Evolutionary conservation across 345 rosid genomes (phyloP).

Genomic region (Raphanus raphanistrum): DNA sequence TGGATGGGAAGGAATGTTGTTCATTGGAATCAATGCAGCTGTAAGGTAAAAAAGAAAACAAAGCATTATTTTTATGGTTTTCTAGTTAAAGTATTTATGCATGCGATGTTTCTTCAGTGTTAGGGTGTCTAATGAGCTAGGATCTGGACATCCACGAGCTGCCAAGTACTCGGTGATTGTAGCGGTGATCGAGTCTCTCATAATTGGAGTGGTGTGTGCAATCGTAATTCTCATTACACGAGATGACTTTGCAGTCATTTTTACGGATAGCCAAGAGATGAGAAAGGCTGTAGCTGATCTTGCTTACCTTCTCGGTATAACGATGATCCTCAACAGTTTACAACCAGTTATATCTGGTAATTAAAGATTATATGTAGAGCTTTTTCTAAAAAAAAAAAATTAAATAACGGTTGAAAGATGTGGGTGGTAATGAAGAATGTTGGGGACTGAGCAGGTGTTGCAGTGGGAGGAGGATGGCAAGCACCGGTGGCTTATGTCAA

Average conservation of each 20-base stretch:
- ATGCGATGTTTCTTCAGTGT: conserved; percentile 46
- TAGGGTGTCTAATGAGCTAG: conserved; percentile 86
- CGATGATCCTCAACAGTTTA: conserved; percentile 78
- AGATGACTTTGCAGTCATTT: conserved; percentile 67
- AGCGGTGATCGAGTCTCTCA: conserved; percentile 58
- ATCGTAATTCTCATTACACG: conserved; percentile 48
- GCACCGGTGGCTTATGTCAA: conserved; percentile 84
- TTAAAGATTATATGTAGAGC: background rate
- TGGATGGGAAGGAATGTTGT: conserved; percentile 98
- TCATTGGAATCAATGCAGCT: conserved; percentile 90
- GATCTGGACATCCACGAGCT: conserved; percentile 85
- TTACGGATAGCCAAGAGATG: conserved; percentile 62
- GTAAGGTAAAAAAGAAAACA: conserved; percentile 51
- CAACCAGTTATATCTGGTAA: conserved; percentile 90
- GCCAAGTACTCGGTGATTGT: conserved; percentile 73
- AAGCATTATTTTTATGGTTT: background rate
- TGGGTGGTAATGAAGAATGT: background rate
- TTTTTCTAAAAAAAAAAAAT: background rate
- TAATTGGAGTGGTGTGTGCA: conserved; percentile 62
- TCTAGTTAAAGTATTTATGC: background rate
- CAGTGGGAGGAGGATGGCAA: conserved; percentile 98
- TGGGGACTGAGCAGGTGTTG: conserved; percentile 60
- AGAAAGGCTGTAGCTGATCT: conserved; percentile 58
- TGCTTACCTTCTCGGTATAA: conserved; percentile 75
- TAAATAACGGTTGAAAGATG: background rate